Evolutionary conservation across 345 rosid genomes (phyloP).

Genomic region (Theobroma cacao): DNA sequence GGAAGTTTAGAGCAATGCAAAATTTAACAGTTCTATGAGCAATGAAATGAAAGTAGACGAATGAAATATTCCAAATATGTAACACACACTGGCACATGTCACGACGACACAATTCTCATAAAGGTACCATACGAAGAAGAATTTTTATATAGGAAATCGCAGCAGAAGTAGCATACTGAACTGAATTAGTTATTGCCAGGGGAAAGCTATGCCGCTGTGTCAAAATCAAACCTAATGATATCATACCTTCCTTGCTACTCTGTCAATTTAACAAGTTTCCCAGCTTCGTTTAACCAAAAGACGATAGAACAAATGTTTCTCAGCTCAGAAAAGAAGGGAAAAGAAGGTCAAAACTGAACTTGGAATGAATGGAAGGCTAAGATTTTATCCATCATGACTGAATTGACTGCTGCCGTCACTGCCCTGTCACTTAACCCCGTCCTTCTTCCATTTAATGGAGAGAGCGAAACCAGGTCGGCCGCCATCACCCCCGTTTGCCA

Average conservation of each 20-base stretch:
- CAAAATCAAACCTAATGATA: background rate
- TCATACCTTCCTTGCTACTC: background rate
- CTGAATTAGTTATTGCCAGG: background rate
- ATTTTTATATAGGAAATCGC: background rate
- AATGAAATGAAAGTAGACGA: too few species aligned
- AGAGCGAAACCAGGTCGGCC: background rate
- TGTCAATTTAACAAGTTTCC: background rate
- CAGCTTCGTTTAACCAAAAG: background rate
- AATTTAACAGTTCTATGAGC: background rate
- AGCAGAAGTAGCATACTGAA: background rate
- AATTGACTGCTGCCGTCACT: background rate
- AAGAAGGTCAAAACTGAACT: background rate
- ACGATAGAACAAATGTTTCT: background rate
- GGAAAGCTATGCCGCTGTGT: background rate
- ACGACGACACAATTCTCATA: background rate
- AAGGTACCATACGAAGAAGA: background rate
- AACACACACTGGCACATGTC: background rate
- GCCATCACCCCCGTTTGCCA: background rate
- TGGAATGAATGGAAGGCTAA: background rate
- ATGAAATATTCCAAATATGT: too few species aligned
- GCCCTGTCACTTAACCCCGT: background rate
- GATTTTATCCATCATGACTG: background rate
- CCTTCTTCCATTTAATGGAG: background rate
- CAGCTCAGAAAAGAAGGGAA: background rate
- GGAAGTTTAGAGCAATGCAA: background rate